Base-by-base conservation (phyloP, 768 basidiomycete genomes). In the Mycena maculata region DNA sequence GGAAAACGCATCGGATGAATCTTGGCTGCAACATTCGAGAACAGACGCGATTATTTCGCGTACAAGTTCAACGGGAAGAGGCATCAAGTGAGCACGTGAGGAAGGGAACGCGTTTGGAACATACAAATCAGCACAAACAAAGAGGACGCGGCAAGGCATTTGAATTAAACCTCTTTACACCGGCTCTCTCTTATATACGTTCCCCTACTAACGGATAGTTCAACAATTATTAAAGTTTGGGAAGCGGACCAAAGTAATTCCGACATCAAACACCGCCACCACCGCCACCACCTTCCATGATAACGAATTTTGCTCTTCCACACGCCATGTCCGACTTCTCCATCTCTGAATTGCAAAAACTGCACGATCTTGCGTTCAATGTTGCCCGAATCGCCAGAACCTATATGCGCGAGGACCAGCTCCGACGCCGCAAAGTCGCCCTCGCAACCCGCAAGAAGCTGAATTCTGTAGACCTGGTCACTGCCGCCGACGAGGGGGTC, bases 61-160 rank as follows among this genome's bases (percentile, higher is more conserved):
- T 25, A 80, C 64, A 47, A 82, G 75, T 73, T 82, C 81, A 27
- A 69, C 65, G 49, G 81, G 81, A 44, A 81, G 48, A 10, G 33
- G 13, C 8, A 13, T 36, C 33, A 36, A 7, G 33, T 6, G 33
- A 7, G 33, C 33, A 36, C 33, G 33, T 36, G 33, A 36, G 33
- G 33, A 13, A n/a, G 33, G 33, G 13, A 6, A 36, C 33, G 33
- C 33, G 33, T 7, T 36, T 6, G 33, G 33, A 36, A 36, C 13
- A 36, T 36, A 36, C 33, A 36, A 36, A 13, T 13, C 13, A 13
- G 33, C 8, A 36, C 33, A 36, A 36, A 36, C 13, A 36, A 36
- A 6, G 13, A 6, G 33, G 33, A 13, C 33, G 33, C 33, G 33
- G 8, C 8, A 7, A 7, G 33, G 33, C 33, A 7, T 36, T 47